Conservation (phyloP, 148 eudicot genomes). For the Fallopia convolvulus region DNA sequence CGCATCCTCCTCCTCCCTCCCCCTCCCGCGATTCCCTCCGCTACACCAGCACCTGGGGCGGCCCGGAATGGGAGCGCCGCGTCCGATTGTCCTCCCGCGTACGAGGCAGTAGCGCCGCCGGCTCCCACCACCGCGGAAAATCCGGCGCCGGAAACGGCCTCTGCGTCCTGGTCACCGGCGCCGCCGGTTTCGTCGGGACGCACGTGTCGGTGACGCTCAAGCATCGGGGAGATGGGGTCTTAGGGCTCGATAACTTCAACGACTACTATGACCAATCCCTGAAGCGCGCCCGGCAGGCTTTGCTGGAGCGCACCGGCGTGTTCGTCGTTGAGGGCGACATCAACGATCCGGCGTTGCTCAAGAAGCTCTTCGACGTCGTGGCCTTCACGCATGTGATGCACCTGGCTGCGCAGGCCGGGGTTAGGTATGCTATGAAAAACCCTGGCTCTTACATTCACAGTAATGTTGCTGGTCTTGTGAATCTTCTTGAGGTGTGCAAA, state of each 20-base stretch:
- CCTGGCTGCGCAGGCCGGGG: conserved; percentile 78
- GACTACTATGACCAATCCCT: conserved; percentile 41
- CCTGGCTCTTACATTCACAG: conserved; percentile 54
- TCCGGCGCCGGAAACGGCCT: conserved; percentile 2
- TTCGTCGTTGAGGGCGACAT: conserved; percentile 53
- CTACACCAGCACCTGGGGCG: conserved; percentile 25
- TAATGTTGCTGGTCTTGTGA: conserved; percentile 61
- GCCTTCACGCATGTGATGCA: conserved; percentile 59
- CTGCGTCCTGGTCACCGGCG: conserved; percentile 57
- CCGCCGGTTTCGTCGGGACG: conserved; percentile 63
- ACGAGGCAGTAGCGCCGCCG: conserved; percentile 7
- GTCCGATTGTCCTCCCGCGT: conserved; percentile 44
- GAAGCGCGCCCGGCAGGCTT: conserved; percentile 37
- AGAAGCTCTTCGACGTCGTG: conserved; percentile 45
- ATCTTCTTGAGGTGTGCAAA: conserved; percentile 51
- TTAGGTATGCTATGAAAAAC: conserved; percentile 65
- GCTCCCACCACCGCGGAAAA: not conserved
- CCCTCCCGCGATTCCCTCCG: conserved; percentile 12
- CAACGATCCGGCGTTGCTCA: conserved; percentile 36
- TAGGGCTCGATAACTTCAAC: conserved; percentile 66
- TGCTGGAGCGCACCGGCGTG: conserved; percentile 47
- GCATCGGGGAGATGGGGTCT: conserved; percentile 51
- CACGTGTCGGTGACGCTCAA: conserved; percentile 50
- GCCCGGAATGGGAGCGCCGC: conserved; percentile 42
- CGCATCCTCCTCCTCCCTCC: conserved; percentile 15